Percentiles rank a stretch among this genome's conserved stretches.
Conservation (phyloP, 345 rosid species). For the Cardamine occulta region DNA sequence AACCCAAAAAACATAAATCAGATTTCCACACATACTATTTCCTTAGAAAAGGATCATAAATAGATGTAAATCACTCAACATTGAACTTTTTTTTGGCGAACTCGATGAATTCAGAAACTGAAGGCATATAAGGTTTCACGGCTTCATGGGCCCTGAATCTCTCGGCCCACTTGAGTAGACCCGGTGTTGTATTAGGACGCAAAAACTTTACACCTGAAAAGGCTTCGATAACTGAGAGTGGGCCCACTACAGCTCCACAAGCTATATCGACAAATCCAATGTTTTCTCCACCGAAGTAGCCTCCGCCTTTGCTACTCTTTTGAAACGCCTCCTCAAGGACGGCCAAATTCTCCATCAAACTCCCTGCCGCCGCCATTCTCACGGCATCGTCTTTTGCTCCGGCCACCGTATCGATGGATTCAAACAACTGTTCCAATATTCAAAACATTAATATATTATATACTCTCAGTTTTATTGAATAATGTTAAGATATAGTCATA, state of each 20-base stretch:
- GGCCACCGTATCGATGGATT: constrained; percentile 42
- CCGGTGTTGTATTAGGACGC: constrained; percentile 52
- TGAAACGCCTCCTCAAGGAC: constrained; percentile 60
- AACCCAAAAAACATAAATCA: not conserved
- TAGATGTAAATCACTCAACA: constrained; percentile 27
- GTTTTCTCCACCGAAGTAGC: constrained; percentile 68
- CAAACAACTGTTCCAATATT: constrained; percentile 54
- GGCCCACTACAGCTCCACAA: constrained; percentile 57
- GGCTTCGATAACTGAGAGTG: constrained; percentile 57
- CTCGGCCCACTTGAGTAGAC: constrained; percentile 56
- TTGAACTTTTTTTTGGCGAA: constrained; percentile 40
- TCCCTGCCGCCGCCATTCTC: constrained; percentile 42
- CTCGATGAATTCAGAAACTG: constrained; percentile 55
- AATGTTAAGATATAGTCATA: not conserved
- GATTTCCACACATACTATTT: not conserved
- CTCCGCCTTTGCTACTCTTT: constrained; percentile 65
- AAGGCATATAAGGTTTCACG: constrained; percentile 70
- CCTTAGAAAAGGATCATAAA: not conserved
- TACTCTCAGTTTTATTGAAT: not conserved
- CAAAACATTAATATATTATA: not conserved
- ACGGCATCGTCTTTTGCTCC: constrained; percentile 50
- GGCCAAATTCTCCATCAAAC: constrained; percentile 47
- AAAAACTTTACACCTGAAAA: constrained; percentile 49
- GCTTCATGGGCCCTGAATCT: constrained; percentile 59
- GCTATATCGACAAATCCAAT: constrained; percentile 73